phyloP scores from a whole-genome alignment of 768 basidiomycete species.

The Xerocomellus intermedius region DNA sequence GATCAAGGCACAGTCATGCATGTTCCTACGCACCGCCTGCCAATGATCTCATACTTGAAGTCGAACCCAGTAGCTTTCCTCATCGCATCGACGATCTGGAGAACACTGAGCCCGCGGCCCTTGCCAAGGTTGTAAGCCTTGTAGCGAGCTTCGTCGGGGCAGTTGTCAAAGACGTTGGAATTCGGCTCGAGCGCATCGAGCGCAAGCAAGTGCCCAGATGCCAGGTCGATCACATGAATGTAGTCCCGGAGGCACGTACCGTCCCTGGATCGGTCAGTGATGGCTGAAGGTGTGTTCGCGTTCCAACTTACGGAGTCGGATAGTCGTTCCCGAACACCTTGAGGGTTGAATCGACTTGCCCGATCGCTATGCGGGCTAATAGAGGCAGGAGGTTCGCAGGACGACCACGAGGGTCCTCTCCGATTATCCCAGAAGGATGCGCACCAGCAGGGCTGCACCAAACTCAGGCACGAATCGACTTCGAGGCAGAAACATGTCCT shows the following conservation, averaged over 20 bases:
- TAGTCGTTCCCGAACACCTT: conserved; percentile 98
- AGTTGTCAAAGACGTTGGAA: conserved; percentile 55
- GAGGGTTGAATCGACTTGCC: conserved; percentile 67
- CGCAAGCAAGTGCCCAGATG: conserved; percentile 90
- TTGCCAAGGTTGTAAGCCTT: conserved; percentile 97
- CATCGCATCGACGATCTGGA: conserved; percentile 96
- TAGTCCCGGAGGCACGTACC: conserved; percentile 99
- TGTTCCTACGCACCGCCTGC: conserved; percentile 65
- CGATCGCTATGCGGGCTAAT: conserved; percentile 92
- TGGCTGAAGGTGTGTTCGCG: too few relatives aligned
- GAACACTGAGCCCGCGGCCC: conserved; percentile 87
- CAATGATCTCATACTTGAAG: conserved; percentile 87
- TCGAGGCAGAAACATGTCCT: conserved; percentile 20
- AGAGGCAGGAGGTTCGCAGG: conserved; percentile 94
- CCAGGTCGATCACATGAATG: conserved; percentile 89
- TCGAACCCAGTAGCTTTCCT: conserved; percentile 83
- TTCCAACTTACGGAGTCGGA: conserved; percentile 71
- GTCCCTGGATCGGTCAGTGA: conserved; percentile 50
- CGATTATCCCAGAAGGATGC: conserved; percentile 91
- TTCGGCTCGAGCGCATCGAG: conserved; percentile 73
- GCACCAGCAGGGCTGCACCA: conserved; percentile 87
- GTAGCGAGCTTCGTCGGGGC: conserved; percentile 57
- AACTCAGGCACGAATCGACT: conserved; percentile 1
- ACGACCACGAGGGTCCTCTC: conserved; percentile 94
- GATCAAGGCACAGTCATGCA: background rate